Evolutionary conservation across 192 early-diverging fungal species (phyloP).

Genomic region (Bifiguratus adelaidae): DNA sequence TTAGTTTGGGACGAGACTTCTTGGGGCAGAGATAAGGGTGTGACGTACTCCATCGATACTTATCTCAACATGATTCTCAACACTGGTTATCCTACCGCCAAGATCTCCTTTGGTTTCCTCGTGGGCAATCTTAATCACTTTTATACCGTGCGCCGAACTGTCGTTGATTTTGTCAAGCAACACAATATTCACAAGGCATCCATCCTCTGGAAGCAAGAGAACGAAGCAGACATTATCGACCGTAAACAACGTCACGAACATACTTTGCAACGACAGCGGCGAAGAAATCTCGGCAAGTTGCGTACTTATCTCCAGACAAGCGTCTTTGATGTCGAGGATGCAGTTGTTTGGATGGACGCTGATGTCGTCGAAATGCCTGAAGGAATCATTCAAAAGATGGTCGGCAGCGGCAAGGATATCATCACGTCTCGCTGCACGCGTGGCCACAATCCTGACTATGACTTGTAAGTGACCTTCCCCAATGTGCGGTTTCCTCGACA

Average conservation of each 20-base stretch:
- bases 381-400: slow-evolving; percentile 10
- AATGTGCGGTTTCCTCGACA: no score
- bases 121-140: background rate
- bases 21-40: background rate
- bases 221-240: background rate
- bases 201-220: slow-evolving; percentile 2
- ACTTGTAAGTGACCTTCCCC: no score
- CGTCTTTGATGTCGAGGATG: slow-evolving; percentile 9
- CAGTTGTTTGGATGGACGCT: slow-evolving; percentile 25
- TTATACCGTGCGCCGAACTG: background rate
- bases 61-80: background rate
- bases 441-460: no score
- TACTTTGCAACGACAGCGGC: slow-evolving; percentile 12
- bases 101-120: background rate
- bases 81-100: background rate
- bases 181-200: background rate
- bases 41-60: background rate
- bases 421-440: slow-evolving; percentile 15
- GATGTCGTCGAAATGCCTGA: slow-evolving; percentile 17
- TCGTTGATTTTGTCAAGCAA: background rate
- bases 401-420: slow-evolving; percentile 23
- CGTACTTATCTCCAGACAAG: slow-evolving; percentile 13
- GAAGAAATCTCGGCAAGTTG: slow-evolving; percentile 13
- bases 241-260: slow-evolving; percentile 10
- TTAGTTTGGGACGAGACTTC: background rate